Evolutionary conservation across 176 grass and related monocot species (phyloP).

Genomic region (Oryza glaberrima): DNA sequence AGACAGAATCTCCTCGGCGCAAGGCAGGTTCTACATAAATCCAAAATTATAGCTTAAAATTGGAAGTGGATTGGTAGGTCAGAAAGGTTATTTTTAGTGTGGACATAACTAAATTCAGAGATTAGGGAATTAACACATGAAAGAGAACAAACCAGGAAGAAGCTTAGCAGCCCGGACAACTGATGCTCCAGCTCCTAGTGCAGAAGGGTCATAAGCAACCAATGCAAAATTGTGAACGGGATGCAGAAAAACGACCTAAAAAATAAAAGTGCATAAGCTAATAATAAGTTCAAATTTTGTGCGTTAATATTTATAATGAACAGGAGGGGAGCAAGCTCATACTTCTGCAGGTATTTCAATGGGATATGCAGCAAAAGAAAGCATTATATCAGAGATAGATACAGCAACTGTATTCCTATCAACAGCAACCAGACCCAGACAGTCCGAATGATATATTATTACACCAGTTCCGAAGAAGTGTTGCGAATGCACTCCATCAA

Average conservation of each 20-base stretch:
- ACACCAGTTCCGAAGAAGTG: conserved; percentile 98
- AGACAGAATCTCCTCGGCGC: conserved; percentile 95
- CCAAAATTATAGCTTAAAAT: conserved; percentile 13
- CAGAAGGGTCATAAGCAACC: conserved; percentile 96
- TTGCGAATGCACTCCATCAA: conserved; percentile 97
- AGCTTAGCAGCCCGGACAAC: conserved; percentile 94
- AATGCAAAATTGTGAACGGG: conserved; percentile 97
- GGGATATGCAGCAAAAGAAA: conserved; percentile 99
- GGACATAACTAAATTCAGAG: conserved; percentile 28
- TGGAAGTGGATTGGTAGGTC: neutral
- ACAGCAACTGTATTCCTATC: conserved; percentile 96
- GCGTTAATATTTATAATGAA: conserved; percentile 25
- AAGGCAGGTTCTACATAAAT: conserved; percentile 81
- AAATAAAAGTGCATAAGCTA: conserved; percentile 36
- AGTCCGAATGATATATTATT: conserved; percentile 90
- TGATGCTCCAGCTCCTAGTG: conserved; percentile 86
- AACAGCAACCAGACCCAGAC: conserved; percentile 84
- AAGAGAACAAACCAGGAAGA: conserved; percentile 80
- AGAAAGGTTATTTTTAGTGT: conserved; percentile 8
- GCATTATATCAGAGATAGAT: conserved; percentile 94
- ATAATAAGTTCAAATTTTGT: conserved; percentile 31
- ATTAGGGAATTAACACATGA: conserved; percentile 19
- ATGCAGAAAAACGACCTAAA: conserved; percentile 96
- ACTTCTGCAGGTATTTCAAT: conserved; percentile 99
- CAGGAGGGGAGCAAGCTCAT: conserved; percentile 21